Percentiles rank a stretch among this genome's conserved stretches.
phyloP scores from a whole-genome alignment of 306 rosid species.

The Leucaena leucocephala region DNA sequence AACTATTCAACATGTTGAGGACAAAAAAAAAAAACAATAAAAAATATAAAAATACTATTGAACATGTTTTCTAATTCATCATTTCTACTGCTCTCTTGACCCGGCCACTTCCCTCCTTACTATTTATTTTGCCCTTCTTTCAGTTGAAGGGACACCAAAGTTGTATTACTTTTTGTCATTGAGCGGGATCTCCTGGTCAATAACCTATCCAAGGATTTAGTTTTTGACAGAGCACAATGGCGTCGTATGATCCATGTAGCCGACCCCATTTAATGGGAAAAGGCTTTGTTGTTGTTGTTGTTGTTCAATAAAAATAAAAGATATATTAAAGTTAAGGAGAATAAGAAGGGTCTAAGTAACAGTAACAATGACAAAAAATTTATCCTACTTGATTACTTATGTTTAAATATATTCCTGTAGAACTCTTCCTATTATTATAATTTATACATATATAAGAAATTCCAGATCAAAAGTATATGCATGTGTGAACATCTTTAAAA shows the following conservation, averaged over 20 bases:
- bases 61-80: slow-evolving; percentile 21
- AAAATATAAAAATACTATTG: background rate
- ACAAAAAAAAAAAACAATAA: background rate
- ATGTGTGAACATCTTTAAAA: background rate
- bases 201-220: no score
- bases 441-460: background rate
- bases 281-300: no score
- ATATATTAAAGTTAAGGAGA: background rate
- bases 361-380: background rate
- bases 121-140: slow-evolving; percentile 29
- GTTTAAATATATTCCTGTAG: background rate
- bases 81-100: slow-evolving; percentile 16
- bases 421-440: background rate
- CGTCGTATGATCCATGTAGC: no score
- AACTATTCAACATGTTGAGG: slow-evolving; percentile 1
- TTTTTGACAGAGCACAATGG: no score
- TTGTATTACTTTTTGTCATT: background rate
- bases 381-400: background rate
- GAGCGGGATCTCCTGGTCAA: no score
- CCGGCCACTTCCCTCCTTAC: slow-evolving; percentile 1
- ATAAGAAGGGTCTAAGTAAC: background rate
- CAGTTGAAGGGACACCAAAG: slow-evolving; percentile 32
- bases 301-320: background rate
- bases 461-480: background rate
- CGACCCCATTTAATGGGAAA: no score